Evolutionary conservation across 2,329 filamentous ascomycete species (phyloP).

Genomic region (Cryphonectria parasitica): DNA sequence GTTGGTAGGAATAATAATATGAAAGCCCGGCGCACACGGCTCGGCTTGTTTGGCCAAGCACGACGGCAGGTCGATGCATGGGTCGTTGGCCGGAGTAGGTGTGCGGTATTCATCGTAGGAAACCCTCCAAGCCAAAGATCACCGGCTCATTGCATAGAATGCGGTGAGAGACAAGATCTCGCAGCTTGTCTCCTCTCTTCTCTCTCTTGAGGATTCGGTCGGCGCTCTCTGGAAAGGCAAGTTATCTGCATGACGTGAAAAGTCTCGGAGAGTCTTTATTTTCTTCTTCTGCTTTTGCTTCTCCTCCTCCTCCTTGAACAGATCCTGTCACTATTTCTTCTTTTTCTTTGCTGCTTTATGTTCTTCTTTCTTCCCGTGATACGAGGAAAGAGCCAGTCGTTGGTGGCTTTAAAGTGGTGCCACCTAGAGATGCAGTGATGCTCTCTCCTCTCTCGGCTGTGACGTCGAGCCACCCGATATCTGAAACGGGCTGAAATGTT

Average conservation of each 20-base stretch:
- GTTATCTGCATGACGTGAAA: background rate
- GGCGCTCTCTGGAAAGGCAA: background rate
- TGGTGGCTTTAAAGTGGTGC: background rate
- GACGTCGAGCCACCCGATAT: background rate
- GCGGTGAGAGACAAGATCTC: slow-evolving; percentile 4
- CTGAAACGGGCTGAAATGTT: background rate
- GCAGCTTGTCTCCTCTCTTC: background rate
- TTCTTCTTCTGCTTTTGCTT: background rate
- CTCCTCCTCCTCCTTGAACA: background rate
- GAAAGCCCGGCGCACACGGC: slow-evolving; percentile 3
- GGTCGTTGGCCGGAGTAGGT: slow-evolving; percentile 3
- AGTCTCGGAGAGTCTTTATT: background rate
- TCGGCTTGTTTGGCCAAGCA: slow-evolving; percentile 13
- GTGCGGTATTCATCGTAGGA: background rate
- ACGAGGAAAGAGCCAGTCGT: background rate
- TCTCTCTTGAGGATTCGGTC: background rate
- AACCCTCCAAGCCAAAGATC: slow-evolving; percentile 7
- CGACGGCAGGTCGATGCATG: slow-evolving; percentile 13
- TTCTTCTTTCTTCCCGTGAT: background rate
- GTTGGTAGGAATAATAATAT: background rate
- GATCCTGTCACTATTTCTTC: background rate
- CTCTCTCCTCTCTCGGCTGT: background rate
- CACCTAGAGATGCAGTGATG: background rate
- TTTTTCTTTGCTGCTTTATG: background rate
- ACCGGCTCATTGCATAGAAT: slow-evolving; percentile 21